Conservation (phyloP, 2,329 filamentous ascomycete genomes). For the Ceratocystis destructans region DNA sequence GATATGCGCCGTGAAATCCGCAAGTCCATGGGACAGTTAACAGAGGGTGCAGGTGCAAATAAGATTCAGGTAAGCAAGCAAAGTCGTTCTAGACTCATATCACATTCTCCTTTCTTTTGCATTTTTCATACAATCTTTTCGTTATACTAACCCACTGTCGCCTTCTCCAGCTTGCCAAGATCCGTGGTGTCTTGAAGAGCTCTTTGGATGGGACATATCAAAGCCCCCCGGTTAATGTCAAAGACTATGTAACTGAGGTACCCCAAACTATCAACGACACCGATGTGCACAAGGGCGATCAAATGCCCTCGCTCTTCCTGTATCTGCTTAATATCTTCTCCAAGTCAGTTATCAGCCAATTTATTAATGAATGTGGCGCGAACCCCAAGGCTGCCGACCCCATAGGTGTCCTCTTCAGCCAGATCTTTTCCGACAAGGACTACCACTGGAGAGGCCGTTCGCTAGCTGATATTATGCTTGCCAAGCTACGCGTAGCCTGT, state of each 20-base stretch:
- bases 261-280: constrained; percentile 37
- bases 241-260: constrained; percentile 37
- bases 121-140: background rate
- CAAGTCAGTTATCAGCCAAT: constrained; percentile 59
- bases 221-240: constrained; percentile 40
- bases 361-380: constrained; percentile 51
- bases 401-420: constrained; percentile 61
- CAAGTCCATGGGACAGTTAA: constrained; percentile 60
- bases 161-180: constrained; percentile 24
- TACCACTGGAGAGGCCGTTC: constrained; percentile 54
- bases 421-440: constrained; percentile 56
- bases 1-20: constrained; percentile 58
- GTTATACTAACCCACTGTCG: constrained; percentile 14
- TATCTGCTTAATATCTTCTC: constrained; percentile 66
- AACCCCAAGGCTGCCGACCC: constrained; percentile 57
- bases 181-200: constrained; percentile 42
- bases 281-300: constrained; percentile 34
- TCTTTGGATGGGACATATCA: constrained; percentile 29
- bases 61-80: constrained; percentile 17
- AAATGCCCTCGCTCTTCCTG: constrained; percentile 51
- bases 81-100: background rate
- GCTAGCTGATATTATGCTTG: constrained; percentile 69
- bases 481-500: constrained; percentile 69
- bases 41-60: constrained; percentile 50
- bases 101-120: background rate